Base-by-base conservation (phyloP, 306 rosid genomes). In the Fagus sylvatica region DNA sequence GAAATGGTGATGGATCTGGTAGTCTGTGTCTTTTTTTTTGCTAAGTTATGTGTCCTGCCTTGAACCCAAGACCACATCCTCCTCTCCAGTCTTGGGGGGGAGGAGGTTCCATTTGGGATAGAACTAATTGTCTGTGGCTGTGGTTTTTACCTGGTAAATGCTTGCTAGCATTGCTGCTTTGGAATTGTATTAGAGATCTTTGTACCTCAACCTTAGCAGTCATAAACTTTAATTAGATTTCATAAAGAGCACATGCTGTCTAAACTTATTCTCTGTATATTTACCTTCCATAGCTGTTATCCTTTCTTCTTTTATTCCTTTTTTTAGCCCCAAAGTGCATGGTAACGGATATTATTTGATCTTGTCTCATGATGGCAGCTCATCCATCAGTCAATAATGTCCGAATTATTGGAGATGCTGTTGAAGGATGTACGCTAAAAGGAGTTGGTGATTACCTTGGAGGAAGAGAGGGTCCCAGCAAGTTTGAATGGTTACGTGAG, bases 401-500 rank as follows among this genome's bases (percentile, higher is more conserved):
- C 73, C 87, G 74, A 81, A 86, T 95, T 73, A 75, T 90, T 76
- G 99, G 99, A 82, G 98, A 95, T 70, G 76, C 83, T 81, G 89
- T 93, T 69, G 98, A 95, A 88, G 99, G 95, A 79, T 59, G 11
- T 86, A 84, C 83, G 49, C 78, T 95, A 69, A 91, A 88, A 88
- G 99, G 99, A 71, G 84, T 87, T 80, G 99, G 99, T 78, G 87
- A 93, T 82, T 95, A 95, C 85, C 91, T 95, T 83, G 99, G 99
- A 76, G 99, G 99, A 72, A 90, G 90, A 85, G 99, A 95, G 87
- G 99, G 99, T 54, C 99, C 99, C 53, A 95, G 98, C 96, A 93
- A 91, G 83, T 95, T 93, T 86, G 98, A 95, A 83, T 95, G 99
- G 99, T 65, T 89, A 80, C 83, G 90, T 62, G 89, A 91, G 86